phyloP scores from a whole-genome alignment of 1,139 yeast species.

The Candida freyschussii region DNA sequence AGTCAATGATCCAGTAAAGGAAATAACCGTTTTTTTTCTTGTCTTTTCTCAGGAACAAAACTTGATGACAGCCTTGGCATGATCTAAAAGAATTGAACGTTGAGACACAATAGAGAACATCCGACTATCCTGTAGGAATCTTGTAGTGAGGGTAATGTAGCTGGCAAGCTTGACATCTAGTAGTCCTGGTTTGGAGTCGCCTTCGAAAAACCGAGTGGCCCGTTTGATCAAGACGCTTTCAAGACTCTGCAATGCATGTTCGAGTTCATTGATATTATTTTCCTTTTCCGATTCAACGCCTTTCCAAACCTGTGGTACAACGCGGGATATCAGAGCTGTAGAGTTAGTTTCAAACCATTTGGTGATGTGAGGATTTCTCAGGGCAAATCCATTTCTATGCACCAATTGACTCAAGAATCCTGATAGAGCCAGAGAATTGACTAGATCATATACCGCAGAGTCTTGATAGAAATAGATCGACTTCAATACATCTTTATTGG shows the following conservation, averaged over 20 bases:
- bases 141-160: constrained; percentile 12
- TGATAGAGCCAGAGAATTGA: constrained; percentile 12
- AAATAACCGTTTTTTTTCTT: too few species aligned
- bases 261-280: constrained; percentile 15
- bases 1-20: too few species aligned
- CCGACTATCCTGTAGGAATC: constrained; percentile 8
- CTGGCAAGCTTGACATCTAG: constrained; percentile 23
- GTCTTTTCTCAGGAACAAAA: too few species aligned
- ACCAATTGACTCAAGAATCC: constrained; percentile 12
- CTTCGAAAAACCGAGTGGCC: constrained; percentile 13
- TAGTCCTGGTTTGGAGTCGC: constrained; percentile 15
- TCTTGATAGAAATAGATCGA: constrained; percentile 15
- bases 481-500: constrained; percentile 8
- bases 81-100: constrained; percentile 4
- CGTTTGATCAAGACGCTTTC: constrained; percentile 9
- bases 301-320: constrained; percentile 5
- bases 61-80: too few species aligned
- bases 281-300: constrained; percentile 13
- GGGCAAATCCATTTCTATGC: constrained; percentile 21
- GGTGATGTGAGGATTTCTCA: constrained; percentile 22
- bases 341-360: constrained; percentile 2
- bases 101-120: constrained; percentile 2
- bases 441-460: constrained; percentile 4
- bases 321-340: not conserved
- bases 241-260: constrained; percentile 17